Evolutionary conservation across 2,329 filamentous ascomycete species (phyloP), one percentile per base, ranked within the genome.

Genomic region (Cordyceps pruinosa): DNA sequence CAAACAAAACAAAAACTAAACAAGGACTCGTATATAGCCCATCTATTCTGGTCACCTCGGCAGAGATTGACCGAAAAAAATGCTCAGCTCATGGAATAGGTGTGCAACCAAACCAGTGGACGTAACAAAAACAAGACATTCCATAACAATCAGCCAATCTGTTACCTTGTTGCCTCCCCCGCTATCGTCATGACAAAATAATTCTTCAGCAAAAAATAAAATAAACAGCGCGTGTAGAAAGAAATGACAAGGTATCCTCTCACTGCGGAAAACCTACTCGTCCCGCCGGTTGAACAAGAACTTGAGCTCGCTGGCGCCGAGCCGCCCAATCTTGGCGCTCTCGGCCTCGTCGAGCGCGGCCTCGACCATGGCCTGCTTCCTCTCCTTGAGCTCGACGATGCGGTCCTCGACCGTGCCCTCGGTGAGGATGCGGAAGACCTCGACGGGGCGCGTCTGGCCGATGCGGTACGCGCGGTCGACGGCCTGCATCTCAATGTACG

Each of bases 391-490:
- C 25, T 78, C 78, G 32, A 93, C 75, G 61, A 97, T 96, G 8
- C 91, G 84, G 66, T 96, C 91, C 70, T 97, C 92, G 1, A 97
- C 88, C 0, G 92, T 96, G 6, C 83, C 79, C 63, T 84, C 70
- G 8, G 93, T 83, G 3, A 96, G 74, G 25, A 96, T 81, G 4
- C 90, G 86, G 68, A 96, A 90, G 1, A 97, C 87, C 56, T 84
- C 80, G 5, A 96, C 92, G 8, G 84, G 75, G 4, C 80, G 79
- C 62, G 78, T 74, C 72, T 97, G 92, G 1, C 91, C 91, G 63
- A 96, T 92, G 10, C 92, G 87, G 70, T 96, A 88, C 2, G 91
- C 89, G 23, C 92, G 87, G 69, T 96, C 92, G 51, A 96, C 86
- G 4, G 92, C 92, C 72, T 97, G 92, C 71, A 91, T 90, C 72